Evolutionary conservation across 2,329 filamentous ascomycete genomes (phyloP).

Genomic region (Colletotrichum somersetense): DNA sequence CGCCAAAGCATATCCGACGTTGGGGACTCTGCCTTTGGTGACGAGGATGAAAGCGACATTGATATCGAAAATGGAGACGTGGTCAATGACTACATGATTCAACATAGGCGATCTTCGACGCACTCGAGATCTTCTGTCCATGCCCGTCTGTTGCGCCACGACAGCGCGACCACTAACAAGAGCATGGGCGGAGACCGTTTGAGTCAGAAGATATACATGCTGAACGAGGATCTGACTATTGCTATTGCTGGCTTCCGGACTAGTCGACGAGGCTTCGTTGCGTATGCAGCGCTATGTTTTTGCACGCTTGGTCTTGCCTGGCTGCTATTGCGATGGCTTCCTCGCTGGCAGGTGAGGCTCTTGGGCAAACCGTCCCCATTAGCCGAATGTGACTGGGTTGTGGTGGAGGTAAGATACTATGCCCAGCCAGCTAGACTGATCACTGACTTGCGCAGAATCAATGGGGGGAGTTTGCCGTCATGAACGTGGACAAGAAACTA

Average conservation of each 20-base stretch:
- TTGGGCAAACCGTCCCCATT: conserved; percentile 78
- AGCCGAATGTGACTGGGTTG: conserved; percentile 87
- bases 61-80: conserved; percentile 57
- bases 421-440: conserved; percentile 8
- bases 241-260: conserved; percentile 93
- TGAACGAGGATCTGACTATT: conserved; percentile 93
- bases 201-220: conserved; percentile 93
- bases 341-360: conserved; percentile 84
- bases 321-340: conserved; percentile 90
- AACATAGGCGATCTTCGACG: conserved; percentile 73
- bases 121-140: conserved; percentile 68
- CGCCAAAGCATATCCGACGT: conserved; percentile 54
- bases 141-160: conserved; percentile 76
- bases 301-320: conserved; percentile 83
- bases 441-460: conserved; percentile 74
- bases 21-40: conserved; percentile 55
- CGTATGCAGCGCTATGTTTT: conserved; percentile 79
- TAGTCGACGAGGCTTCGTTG: conserved; percentile 73
- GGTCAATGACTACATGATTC: conserved; percentile 63
- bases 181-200: conserved; percentile 74
- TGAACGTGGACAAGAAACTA: conserved; percentile 69
- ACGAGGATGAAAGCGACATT: conserved; percentile 54
- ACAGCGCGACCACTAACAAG: conserved; percentile 76
- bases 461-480: conserved; percentile 91
- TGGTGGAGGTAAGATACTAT: conserved; percentile 76